These are phyloP conservation scores for Rhodotorula mucilaginosa DNA, from an alignment of 1,284 basidiomycete species.

Conservation along the genomic window DNA sequence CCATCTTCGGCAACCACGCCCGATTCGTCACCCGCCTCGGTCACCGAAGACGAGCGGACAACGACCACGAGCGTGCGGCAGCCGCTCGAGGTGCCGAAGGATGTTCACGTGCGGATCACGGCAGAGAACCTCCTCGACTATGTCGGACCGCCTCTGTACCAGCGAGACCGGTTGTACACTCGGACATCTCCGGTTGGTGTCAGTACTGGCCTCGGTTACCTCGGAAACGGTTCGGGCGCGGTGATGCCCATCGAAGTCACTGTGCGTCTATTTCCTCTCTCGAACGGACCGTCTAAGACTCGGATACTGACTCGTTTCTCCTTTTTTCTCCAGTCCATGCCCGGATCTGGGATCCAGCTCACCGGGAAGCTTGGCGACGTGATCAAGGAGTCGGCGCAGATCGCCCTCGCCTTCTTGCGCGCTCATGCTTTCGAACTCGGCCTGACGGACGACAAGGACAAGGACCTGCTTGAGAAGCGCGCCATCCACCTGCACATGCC, in stretches of 20 bases:
- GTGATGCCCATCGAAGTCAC: constrained; percentile 96
- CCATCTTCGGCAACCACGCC: constrained; percentile 27
- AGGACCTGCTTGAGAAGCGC: constrained; percentile 69
- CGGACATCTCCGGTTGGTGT: constrained; percentile 83
- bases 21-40: constrained; percentile 45
- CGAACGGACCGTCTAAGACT: too few relatives aligned
- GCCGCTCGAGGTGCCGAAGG: constrained; percentile 76
- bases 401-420: constrained; percentile 90
- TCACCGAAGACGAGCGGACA: constrained; percentile 48
- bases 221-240: constrained; percentile 92
- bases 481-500: constrained; percentile 95
- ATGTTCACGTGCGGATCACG: constrained; percentile 76
- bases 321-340: constrained; percentile 68
- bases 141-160: constrained; percentile 91
- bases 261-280: constrained; percentile 54
- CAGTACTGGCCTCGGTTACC: constrained; percentile 87
- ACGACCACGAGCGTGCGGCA: constrained; percentile 50
- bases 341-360: constrained; percentile 85
- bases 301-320: background rate
- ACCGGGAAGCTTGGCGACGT: constrained; percentile 98
- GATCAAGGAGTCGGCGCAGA: constrained; percentile 92
- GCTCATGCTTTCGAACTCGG: constrained; percentile 83
- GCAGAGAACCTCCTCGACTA: constrained; percentile 90
- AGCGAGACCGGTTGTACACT: constrained; percentile 89
- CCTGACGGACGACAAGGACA: constrained; percentile 65